These are phyloP conservation scores for Hypomontagnella submonticulosa DNA, from an alignment of 495 filamentous ascomycete genomes.

Conservation along the genomic window DNA sequence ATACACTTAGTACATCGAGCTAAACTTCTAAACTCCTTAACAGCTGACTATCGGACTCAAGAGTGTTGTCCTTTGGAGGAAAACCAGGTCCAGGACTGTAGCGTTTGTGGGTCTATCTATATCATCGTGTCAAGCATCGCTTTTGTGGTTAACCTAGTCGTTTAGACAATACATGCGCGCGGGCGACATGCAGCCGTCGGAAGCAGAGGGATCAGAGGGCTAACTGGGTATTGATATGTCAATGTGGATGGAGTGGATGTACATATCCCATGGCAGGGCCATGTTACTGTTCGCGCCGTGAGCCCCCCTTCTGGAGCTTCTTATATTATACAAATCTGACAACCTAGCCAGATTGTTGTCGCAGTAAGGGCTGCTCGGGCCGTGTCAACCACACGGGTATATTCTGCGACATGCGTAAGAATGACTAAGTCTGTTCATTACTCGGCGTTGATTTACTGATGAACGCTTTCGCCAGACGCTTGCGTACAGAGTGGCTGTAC, in stretches of 20 bases:
- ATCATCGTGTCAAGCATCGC: neutral
- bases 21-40: neutral
- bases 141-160: neutral
- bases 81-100: too few species aligned
- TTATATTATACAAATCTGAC: conserved; percentile 3
- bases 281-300: conserved; percentile 14
- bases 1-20: neutral
- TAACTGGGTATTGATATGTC: conserved; percentile 21
- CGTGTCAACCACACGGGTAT: neutral
- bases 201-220: neutral
- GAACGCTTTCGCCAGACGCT: conserved; percentile 3
- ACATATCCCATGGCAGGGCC: neutral
- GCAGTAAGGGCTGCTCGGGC: neutral
- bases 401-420: conserved; percentile 26
- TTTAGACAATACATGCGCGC: conserved; percentile 47
- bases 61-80: too few species aligned
- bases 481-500: conserved; percentile 2
- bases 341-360: conserved; percentile 18
- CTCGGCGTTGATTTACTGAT: neutral
- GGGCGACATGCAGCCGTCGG: neutral
- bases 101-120: conserved; percentile 3
- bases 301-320: neutral
- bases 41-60: neutral
- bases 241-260: conserved; percentile 23
- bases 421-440: neutral